A percentile compares a stretch with the other conserved stretches of the same genome.
Conservation (phyloP, 345 rosid species). For the Citrus inodora region DNA sequence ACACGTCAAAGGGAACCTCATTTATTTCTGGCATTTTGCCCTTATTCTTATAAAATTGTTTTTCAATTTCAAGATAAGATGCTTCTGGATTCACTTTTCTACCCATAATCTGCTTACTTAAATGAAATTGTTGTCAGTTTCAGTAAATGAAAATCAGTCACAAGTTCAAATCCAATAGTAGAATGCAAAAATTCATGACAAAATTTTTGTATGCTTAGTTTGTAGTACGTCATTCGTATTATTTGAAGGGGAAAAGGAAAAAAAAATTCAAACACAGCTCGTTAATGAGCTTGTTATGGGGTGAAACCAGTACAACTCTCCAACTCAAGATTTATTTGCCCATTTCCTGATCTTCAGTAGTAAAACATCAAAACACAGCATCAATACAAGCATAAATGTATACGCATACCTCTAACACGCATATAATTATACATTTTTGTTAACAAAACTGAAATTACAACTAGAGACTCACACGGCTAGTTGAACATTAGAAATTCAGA, state of each 20-base stretch:
- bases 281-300: not conserved
- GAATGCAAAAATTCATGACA: not conserved
- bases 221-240: not conserved
- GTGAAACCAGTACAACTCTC: not conserved
- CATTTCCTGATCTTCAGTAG: not conserved
- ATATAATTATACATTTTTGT: not conserved
- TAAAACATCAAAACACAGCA: not conserved
- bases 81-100: constrained; percentile 75
- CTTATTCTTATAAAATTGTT: constrained; percentile 69
- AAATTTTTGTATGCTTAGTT: not conserved
- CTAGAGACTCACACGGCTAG: not conserved
- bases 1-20: constrained; percentile 70
- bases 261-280: no score
- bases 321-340: not conserved
- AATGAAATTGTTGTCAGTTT: constrained; percentile 17
- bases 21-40: constrained; percentile 54
- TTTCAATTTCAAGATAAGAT: constrained; percentile 72
- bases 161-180: not conserved
- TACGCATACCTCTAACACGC: not conserved
- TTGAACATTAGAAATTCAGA: not conserved
- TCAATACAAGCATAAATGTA: not conserved
- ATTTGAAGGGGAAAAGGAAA: not conserved
- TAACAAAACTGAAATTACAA: not conserved
- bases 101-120: constrained; percentile 59
- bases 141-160: not conserved